These are phyloP conservation scores for Rutstroemia sp. DNA, from an alignment of 2,329 filamentous ascomycete species.

Conservation along the genomic window DNA sequence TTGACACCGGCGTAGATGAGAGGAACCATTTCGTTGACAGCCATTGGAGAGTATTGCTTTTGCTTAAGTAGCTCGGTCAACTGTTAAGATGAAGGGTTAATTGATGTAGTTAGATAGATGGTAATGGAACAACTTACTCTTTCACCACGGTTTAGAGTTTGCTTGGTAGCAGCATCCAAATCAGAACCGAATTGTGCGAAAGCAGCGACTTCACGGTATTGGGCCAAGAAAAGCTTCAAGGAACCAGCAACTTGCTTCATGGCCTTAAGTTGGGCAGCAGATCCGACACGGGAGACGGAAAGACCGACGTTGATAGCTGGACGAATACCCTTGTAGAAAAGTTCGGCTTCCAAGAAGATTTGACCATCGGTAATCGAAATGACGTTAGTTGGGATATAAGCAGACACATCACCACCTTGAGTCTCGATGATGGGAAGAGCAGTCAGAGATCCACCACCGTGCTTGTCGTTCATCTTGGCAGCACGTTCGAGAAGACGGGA, in stretches of 20 bases:
- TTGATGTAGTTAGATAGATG: constrained; percentile 12
- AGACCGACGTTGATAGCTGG: constrained; percentile 99
- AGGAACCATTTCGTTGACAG: constrained; percentile 99
- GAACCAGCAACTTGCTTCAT: constrained; percentile 99
- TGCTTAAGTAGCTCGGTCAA: constrained; percentile 98
- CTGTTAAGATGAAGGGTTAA: constrained; percentile 33
- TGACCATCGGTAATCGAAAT: constrained; percentile 99
- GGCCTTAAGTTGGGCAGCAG: constrained; percentile 98
- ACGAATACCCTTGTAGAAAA: constrained; percentile 99
- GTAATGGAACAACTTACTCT: constrained; percentile 56
- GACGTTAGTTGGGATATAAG: constrained; percentile 99
- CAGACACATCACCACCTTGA: constrained; percentile 99
- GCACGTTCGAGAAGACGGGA: constrained; percentile 98
- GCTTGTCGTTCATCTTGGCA: constrained; percentile 97
- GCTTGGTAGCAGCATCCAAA: constrained; percentile 97
- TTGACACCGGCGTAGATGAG: constrained; percentile 99
- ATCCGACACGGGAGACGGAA: constrained; percentile 99
- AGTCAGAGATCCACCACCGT: constrained; percentile 92
- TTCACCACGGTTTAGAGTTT: constrained; percentile 96
- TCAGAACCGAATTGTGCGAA: constrained; percentile 99
- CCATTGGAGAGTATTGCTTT: constrained; percentile 99
- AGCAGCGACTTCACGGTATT: constrained; percentile 99
- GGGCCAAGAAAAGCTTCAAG: constrained; percentile 99
- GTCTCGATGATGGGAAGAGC: constrained; percentile 98
- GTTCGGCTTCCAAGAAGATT: constrained; percentile 98